Base-by-base conservation (phyloP, 805 yeast genomes). In the Sugiyamaella lignohabitans region DNA sequence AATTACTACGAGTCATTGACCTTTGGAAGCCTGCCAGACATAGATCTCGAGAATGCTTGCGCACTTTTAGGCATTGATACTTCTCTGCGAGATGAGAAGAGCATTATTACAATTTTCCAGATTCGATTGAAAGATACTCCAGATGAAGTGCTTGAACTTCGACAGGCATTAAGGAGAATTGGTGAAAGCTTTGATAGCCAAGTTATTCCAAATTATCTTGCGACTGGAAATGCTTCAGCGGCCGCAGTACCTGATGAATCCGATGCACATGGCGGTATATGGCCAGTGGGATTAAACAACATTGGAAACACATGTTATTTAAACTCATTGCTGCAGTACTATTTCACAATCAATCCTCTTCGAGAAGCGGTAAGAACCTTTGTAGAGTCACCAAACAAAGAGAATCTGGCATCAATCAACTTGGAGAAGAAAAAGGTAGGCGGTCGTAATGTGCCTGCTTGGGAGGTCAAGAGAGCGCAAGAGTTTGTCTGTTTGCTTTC, bases 291-390 rank as follows among this genome's bases (percentile, higher is more conserved):
- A 0, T 72, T 93, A 59, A 86, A 84, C 64, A 93, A 93, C 61
- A 89, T 88, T 52, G 98, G 98, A 20, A 93, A 93, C 61, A 91
- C 98, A 0, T 93, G 98, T 64, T 89, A 89, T 56, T 70, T 93
- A 63, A 91, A 93, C 62, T 91, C 98, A 0, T 70, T 93, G 42
- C 67, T 91, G 37, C 98, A 91, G 61, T 91, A 84, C 59, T 91
- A 87, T 63, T 93, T 88, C 67, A 84, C 87, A 4, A 78, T 93
- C 39, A 77, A 78, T 47, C 97, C 96, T 0, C 68, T 93, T 35
- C 73, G 97, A 48, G 77, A 82, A 2, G 73, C 75, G 50, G 73
- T 87, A 17, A 55, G 85, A 45, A 56, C 69, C 1, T 88, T 84
- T 55, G 70, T 76, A 40, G 49, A 51, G 14, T 43, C 52, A 10